Conservation (phyloP, 805 yeast genomes). For the Maudiozyma barnettii region DNA sequence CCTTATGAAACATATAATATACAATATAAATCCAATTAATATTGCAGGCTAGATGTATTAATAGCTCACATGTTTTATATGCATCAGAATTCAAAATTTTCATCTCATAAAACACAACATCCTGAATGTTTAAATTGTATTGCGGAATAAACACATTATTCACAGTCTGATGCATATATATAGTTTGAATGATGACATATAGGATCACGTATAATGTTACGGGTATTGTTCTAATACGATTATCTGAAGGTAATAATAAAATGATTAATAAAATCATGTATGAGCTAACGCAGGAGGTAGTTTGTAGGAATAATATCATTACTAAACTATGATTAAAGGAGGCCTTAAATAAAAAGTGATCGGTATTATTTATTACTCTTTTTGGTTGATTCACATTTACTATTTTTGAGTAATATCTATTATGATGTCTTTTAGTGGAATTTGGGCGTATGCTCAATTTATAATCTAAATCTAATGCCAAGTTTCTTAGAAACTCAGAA, state of each 20-base stretch:
- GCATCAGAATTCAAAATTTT: conserved; percentile 10
- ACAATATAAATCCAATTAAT: conserved; percentile 25
- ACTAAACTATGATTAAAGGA: conserved; percentile 32
- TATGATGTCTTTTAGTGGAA: not conserved
- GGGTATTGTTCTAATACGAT: conserved; percentile 45
- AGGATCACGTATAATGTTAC: conserved; percentile 50
- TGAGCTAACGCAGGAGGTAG: conserved; percentile 48
- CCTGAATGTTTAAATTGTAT: conserved; percentile 45
- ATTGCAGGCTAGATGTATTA: conserved; percentile 11
- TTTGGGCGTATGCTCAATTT: not conserved
- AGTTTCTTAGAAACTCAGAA: not conserved
- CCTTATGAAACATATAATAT: conserved; percentile 20
- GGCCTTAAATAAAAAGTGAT: conserved; percentile 22
- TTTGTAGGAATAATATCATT: conserved; percentile 40
- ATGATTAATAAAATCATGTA: conserved; percentile 64
- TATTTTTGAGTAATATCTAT: not conserved
- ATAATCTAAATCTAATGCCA: not conserved
- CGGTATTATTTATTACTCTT: not conserved
- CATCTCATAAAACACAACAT: conserved; percentile 33
- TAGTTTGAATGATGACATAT: conserved; percentile 46
- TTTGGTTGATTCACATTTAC: not conserved
- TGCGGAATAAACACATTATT: conserved; percentile 37
- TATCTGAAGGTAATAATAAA: conserved; percentile 37
- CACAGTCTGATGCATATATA: conserved; percentile 39
- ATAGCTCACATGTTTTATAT: conserved; percentile 11